Evolutionary conservation across 2,329 filamentous ascomycete species (phyloP).

Genomic region (Monosporascus ibericus): DNA sequence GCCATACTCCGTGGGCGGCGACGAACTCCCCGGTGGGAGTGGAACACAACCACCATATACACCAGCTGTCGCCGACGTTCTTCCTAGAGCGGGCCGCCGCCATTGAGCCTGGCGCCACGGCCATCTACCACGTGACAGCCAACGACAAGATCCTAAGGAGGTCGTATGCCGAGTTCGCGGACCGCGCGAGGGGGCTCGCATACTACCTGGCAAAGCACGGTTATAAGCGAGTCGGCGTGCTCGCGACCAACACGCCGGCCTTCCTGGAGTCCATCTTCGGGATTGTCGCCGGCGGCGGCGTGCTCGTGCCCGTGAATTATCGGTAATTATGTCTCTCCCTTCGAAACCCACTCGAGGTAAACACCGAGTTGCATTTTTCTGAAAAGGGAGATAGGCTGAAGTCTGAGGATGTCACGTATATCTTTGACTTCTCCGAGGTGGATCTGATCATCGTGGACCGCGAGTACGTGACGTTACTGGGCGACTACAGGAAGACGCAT

Average conservation of each 20-base stretch:
- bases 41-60: slow-evolving; percentile 53
- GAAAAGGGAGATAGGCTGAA: slow-evolving; percentile 17
- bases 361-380: not conserved
- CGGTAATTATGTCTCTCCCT: slow-evolving; percentile 19
- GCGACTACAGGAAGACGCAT: slow-evolving; percentile 54
- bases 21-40: slow-evolving; percentile 32
- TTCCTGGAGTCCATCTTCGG: slow-evolving; percentile 90
- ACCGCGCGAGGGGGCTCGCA: slow-evolving; percentile 79
- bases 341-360: not conserved
- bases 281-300: slow-evolving; percentile 71
- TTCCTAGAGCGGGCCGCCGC: slow-evolving; percentile 80
- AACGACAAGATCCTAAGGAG: slow-evolving; percentile 69
- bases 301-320: slow-evolving; percentile 63
- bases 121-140: slow-evolving; percentile 78
- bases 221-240: slow-evolving; percentile 72
- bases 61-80: slow-evolving; percentile 78
- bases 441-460: slow-evolving; percentile 82
- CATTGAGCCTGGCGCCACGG: slow-evolving; percentile 80
- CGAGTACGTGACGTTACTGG: slow-evolving; percentile 69
- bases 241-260: slow-evolving; percentile 88
- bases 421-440: slow-evolving; percentile 80
- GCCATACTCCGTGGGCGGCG: slow-evolving; percentile 18
- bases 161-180: slow-evolving; percentile 74
- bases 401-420: slow-evolving; percentile 80
- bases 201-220: slow-evolving; percentile 77